A percentile compares a stretch with the other conserved stretches of the same genome.
These are phyloP conservation scores for Caloboletus inedulis DNA, from an alignment of 1,284 basidiomycete species.

Conservation along the genomic window DNA sequence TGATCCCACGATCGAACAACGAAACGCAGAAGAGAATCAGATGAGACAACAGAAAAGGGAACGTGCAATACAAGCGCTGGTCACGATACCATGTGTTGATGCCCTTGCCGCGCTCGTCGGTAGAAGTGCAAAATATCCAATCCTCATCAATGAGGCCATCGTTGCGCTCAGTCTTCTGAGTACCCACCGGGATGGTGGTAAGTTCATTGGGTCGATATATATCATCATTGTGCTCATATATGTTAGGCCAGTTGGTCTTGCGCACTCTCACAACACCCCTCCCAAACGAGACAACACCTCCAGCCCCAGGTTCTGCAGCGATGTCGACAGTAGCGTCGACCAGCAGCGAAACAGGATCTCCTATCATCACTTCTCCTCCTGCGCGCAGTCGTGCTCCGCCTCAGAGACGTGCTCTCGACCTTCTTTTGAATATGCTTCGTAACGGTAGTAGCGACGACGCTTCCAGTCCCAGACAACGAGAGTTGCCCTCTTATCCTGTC, in stretches of 20 bases:
- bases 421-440: conserved; percentile 55
- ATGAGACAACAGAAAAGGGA: conserved; percentile 48
- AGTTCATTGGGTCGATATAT: conserved; percentile 22
- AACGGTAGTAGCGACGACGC: conserved; percentile 44
- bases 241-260: conserved; percentile 57
- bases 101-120: conserved; percentile 73
- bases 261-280: conserved; percentile 53
- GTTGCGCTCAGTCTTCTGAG: conserved; percentile 79
- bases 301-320: conserved; percentile 37
- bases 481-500: conserved; percentile 43
- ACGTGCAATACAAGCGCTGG: conserved; percentile 52
- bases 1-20: conserved; percentile 37
- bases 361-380: conserved; percentile 38
- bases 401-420: conserved; percentile 58
- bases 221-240: conserved; percentile 15
- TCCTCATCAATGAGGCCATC: conserved; percentile 88
- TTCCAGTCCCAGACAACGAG: conserved; percentile 36
- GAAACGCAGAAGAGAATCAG: conserved; percentile 24
- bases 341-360: conserved; percentile 43
- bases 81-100: conserved; percentile 51
- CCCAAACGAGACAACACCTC: conserved; percentile 40
- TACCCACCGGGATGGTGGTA: conserved; percentile 63
- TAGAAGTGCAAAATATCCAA: conserved; percentile 75
- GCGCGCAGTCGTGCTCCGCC: conserved; percentile 40
- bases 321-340: conserved; percentile 41